Percentiles rank a stretch among this genome's conserved stretches.
Evolutionary conservation across 2,329 filamentous ascomycete genomes (phyloP).

Genomic region (Pseudogymnoascus sp.): DNA sequence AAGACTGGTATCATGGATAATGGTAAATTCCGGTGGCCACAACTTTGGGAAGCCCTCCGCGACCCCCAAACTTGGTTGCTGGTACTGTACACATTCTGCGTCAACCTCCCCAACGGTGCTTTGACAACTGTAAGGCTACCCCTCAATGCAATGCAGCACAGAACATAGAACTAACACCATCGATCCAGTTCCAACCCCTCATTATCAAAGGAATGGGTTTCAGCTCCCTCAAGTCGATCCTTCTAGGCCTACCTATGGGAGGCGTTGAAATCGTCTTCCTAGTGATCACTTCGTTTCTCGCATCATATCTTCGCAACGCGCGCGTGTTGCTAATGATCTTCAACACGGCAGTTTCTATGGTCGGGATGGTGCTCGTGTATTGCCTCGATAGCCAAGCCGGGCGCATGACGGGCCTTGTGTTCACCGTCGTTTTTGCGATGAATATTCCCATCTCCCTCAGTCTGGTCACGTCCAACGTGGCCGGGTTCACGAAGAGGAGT

Average conservation of each 20-base stretch:
- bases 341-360: conserved; percentile 40
- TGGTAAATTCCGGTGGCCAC: conserved; percentile 30
- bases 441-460: conserved; percentile 15
- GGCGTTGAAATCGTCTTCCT: conserved; percentile 14
- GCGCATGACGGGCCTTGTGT: conserved; percentile 45
- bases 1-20: conserved; percentile 18
- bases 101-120: conserved; percentile 33
- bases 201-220: conserved; percentile 35
- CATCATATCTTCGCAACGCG: conserved; percentile 13
- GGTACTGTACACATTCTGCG: conserved; percentile 22
- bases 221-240: conserved; percentile 28
- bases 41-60: conserved; percentile 33
- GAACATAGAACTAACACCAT: not conserved
- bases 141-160: not conserved
- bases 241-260: conserved; percentile 57
- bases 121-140: conserved; percentile 30
- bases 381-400: conserved; percentile 44
- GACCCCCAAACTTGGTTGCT: conserved; percentile 30
- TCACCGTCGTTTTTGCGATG: conserved; percentile 57
- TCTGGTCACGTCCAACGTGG: conserved; percentile 58
- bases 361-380: conserved; percentile 51
- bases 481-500: conserved; percentile 58
- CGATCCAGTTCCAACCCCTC: conserved; percentile 29
- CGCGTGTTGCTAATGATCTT: conserved; percentile 16
- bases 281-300: conserved; percentile 12